Base-by-base conservation (phyloP, 2,329 filamentous ascomycete genomes). In the Zarea fungicola region DNA sequence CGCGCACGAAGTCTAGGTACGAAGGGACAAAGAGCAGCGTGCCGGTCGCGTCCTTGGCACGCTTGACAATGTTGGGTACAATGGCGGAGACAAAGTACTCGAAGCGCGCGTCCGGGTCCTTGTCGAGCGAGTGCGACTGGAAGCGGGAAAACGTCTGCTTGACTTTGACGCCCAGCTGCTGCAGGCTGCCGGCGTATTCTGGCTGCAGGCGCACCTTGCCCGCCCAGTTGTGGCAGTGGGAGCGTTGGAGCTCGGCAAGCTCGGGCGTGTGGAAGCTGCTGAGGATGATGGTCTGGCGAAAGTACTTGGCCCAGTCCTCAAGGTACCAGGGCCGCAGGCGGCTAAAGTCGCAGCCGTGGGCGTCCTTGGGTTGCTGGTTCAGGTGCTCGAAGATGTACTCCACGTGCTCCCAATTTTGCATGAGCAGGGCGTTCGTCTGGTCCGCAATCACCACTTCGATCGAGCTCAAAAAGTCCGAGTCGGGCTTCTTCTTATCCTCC, bases 381-480 rank as follows among this genome's bases (percentile, higher is more conserved):
- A 99, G 78, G 64, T 96, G 89, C 54, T 89, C 83, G 61, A 97
- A 91, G 58, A 96, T 87, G 64, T 87, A 88, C 65, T 95, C 88
- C 52, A 96, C 81, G 63, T 99, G 92, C 61, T 96, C 90, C 91
- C 92, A 97, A 65, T 96, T 97, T 66, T 99, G 93, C 90, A 96
- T 96, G 8, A 95, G 80, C 35, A 96, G 79, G 0, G 90, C 90
- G 66, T 97, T 91, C 11, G 89, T 86, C 67, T 97, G 91, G 65
- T 99, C 93, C 52, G 96, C 77, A 40, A 97, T 76, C 26, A 93
- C 83, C 44, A 99, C 69, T 68, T 99, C 93, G 59, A 99, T 88
- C 1, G 92, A 97, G 50, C 87, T 92, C 13, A 99, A 76, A 63
- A 96, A 99, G 66, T 99, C 93, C 58, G 81, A 84, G 64, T 97